Percentiles rank a stretch among this genome's conserved stretches.
These are phyloP conservation scores for Polyplosphaeria fusca DNA, from an alignment of 495 filamentous ascomycete genomes.

Conservation along the genomic window DNA sequence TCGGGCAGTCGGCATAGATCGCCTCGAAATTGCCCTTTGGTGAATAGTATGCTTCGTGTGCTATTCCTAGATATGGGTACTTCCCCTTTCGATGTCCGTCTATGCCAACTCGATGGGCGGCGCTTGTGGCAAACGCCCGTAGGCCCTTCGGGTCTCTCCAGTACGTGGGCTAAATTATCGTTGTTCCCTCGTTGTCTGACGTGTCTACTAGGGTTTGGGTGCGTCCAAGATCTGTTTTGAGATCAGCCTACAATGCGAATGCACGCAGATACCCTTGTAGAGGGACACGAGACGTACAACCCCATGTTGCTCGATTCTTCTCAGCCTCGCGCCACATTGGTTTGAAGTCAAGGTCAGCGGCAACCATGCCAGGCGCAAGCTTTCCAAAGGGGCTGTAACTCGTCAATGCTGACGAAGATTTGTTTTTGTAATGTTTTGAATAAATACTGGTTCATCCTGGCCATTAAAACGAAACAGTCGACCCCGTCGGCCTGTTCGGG, in stretches of 20 bases:
- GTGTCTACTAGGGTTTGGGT: slow-evolving; percentile 19
- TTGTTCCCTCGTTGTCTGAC: slow-evolving; percentile 25
- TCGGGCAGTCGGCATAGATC: slow-evolving; percentile 27
- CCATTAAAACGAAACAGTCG: slow-evolving; percentile 30
- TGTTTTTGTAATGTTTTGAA: neutral
- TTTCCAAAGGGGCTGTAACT: slow-evolving; percentile 21
- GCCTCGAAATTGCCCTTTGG: slow-evolving; percentile 30
- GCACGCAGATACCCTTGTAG: neutral
- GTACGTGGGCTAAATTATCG: slow-evolving; percentile 28
- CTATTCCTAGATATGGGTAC: slow-evolving; percentile 31
- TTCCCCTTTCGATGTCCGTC: slow-evolving; percentile 14
- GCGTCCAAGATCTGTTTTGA: too few species aligned
- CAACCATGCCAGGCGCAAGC: slow-evolving; percentile 19
- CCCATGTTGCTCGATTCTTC: slow-evolving; percentile 29
- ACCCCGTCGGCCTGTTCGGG: slow-evolving; percentile 9
- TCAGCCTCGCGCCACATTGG: slow-evolving; percentile 31
- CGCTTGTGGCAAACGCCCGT: slow-evolving; percentile 17
- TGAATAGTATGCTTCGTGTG: slow-evolving; percentile 33
- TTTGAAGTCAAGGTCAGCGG: slow-evolving; percentile 11
- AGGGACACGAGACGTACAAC: slow-evolving; percentile 22
- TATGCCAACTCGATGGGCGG: slow-evolving; percentile 13
- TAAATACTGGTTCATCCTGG: slow-evolving; percentile 30
- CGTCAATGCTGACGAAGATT: neutral
- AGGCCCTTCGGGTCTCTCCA: slow-evolving; percentile 33
- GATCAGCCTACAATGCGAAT: slow-evolving; percentile 25